A percentile compares a stretch with the other conserved stretches of the same genome.
Conservation (phyloP, 352 stramenopile genomes). For the Saprolegnia parasitica region DNA sequence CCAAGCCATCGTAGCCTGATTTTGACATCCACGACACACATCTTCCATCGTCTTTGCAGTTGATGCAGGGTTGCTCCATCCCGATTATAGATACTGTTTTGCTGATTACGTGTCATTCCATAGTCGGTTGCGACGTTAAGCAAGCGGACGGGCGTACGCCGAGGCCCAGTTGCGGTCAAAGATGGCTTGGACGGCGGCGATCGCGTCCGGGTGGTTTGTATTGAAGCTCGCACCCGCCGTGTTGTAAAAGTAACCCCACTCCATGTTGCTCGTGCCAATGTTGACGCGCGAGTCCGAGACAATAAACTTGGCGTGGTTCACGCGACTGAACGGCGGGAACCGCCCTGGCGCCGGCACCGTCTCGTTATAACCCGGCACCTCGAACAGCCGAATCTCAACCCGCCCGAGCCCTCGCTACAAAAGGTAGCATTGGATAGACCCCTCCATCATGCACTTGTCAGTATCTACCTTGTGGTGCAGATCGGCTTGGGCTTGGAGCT, state of each 20-base stretch:
- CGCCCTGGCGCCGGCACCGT: slow-evolving; percentile 37
- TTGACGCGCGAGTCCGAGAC: slow-evolving; percentile 74
- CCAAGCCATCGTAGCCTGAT: too few species aligned
- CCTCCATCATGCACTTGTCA: neutral
- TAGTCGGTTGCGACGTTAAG: too few species aligned
- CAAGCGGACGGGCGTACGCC: slow-evolving; percentile 45
- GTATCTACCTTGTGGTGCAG: slow-evolving; percentile 34
- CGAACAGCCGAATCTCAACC: slow-evolving; percentile 69
- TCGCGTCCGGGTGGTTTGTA: slow-evolving; percentile 57
- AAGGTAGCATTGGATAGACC: neutral
- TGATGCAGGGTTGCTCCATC: too few species aligned
- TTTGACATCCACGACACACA: too few species aligned
- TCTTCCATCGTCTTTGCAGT: too few species aligned
- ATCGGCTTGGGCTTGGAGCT: slow-evolving; percentile 44
- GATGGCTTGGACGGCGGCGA: slow-evolving; percentile 46
- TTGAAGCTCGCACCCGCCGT: slow-evolving; percentile 74
- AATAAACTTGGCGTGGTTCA: slow-evolving; percentile 85
- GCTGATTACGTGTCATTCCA: too few species aligned
- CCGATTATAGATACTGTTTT: too few species aligned
- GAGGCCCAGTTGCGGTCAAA: slow-evolving; percentile 80
- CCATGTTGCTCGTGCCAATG: slow-evolving; percentile 83
- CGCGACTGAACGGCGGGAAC: slow-evolving; percentile 67
- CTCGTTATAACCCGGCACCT: slow-evolving; percentile 69
- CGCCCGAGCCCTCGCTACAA: slow-evolving; percentile 37
- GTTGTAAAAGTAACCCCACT: slow-evolving; percentile 85